A percentile compares a stretch with the other conserved stretches of the same genome.
phyloP scores from a whole-genome alignment of 495 filamentous ascomycete species.

The Talaromyces adpressus region DNA sequence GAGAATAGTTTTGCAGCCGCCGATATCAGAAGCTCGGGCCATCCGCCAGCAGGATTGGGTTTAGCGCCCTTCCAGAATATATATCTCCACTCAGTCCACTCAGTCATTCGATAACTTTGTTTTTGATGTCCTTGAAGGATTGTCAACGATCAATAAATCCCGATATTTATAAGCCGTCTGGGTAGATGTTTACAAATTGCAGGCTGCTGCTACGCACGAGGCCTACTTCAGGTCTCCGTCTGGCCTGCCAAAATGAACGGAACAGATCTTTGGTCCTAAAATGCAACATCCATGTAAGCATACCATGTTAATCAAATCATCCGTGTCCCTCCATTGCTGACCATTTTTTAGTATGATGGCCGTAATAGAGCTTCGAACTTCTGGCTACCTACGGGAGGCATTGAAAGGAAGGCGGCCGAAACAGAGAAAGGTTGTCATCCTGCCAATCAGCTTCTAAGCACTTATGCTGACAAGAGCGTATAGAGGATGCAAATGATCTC shows the following conservation, averaged over 20 bases:
- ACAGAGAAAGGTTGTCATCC: slow-evolving; percentile 27
- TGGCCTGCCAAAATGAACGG: neutral
- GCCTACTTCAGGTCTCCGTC: neutral
- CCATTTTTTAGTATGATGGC: slow-evolving; percentile 39
- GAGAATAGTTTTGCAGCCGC: slow-evolving; percentile 18
- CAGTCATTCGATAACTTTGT: neutral
- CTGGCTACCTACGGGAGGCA: slow-evolving; percentile 74
- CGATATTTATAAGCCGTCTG: neutral
- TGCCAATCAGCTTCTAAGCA: neutral
- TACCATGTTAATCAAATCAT: neutral
- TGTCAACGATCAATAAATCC: neutral
- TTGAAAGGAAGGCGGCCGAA: slow-evolving; percentile 47
- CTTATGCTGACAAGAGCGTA: neutral
- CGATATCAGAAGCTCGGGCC: slow-evolving; percentile 14
- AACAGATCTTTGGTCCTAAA: slow-evolving; percentile 1
- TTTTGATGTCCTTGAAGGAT: neutral
- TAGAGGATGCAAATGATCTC: slow-evolving; percentile 64
- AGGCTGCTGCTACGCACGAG: neutral
- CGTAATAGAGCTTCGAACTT: slow-evolving; percentile 61
- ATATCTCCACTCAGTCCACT: neutral
- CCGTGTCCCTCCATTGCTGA: slow-evolving; percentile 2
- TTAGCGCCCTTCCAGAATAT: neutral
- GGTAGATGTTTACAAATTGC: slow-evolving; percentile 4
- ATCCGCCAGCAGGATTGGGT: neutral
- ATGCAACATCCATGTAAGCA: slow-evolving; percentile 21